Evolutionary conservation across 495 filamentous ascomycete species (phyloP).

Genomic region (Sporormia fimetaria): DNA sequence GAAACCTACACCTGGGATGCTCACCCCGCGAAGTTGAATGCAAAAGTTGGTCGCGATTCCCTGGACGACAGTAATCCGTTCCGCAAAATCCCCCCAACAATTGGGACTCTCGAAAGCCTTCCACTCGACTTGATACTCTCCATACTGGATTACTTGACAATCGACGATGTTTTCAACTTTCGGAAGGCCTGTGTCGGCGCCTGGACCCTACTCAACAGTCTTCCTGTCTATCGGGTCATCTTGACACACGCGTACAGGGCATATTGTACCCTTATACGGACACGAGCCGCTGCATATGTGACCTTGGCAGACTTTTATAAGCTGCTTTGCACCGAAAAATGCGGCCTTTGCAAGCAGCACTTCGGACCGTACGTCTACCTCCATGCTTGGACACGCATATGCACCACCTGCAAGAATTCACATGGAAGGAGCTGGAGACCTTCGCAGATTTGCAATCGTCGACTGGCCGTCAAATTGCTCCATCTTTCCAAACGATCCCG

Average conservation of each 20-base stretch:
- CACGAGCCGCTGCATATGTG: not conserved
- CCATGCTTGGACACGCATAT: not conserved
- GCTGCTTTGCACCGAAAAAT: slow-evolving; percentile 1
- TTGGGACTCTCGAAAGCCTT: not conserved
- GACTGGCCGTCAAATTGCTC: slow-evolving; percentile 1
- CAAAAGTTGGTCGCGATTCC: too few relatives aligned
- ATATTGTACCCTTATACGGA: not conserved
- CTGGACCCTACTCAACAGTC: not conserved
- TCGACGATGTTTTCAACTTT: not conserved
- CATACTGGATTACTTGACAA: not conserved
- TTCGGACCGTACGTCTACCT: not conserved
- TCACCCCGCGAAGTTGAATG: too few relatives aligned
- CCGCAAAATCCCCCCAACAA: not conserved
- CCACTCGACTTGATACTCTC: not conserved
- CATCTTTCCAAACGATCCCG: too few relatives aligned
- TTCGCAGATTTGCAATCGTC: not conserved
- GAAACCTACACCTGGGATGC: too few relatives aligned
- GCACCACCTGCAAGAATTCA: not conserved
- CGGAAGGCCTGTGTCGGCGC: not conserved
- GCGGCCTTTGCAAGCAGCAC: not conserved
- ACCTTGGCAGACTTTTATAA: slow-evolving; percentile 1
- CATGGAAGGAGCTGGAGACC: not conserved
- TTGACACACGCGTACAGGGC: not conserved
- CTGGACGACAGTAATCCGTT: too few relatives aligned
- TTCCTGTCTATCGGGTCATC: slow-evolving; percentile 1